phyloP scores from a whole-genome alignment of 768 basidiomycete genomes.

The Steccherinum ochraceum region DNA sequence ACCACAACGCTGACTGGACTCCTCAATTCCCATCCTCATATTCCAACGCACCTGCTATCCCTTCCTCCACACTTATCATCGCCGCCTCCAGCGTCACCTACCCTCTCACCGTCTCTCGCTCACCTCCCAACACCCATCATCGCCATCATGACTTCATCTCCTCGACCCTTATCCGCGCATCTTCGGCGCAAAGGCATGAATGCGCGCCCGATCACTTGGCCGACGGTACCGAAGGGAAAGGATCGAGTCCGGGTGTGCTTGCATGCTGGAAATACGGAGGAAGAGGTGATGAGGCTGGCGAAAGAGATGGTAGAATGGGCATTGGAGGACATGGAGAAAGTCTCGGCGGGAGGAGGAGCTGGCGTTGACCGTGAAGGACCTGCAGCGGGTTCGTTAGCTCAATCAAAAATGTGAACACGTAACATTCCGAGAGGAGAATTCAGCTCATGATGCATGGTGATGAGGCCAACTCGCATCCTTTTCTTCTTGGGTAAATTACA shows the following conservation, averaged over 20 bases:
- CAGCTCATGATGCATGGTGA: too few species aligned
- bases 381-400: too few species aligned
- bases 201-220: conserved; percentile 75
- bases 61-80: conserved; percentile 30
- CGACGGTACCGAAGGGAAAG: conserved; percentile 83
- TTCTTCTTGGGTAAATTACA: too few species aligned
- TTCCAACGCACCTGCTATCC: conserved; percentile 19
- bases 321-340: conserved; percentile 9
- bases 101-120: conserved; percentile 13
- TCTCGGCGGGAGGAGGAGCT: background rate
- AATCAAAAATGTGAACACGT: too few species aligned
- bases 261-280: conserved; percentile 65
- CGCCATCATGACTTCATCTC: conserved; percentile 72
- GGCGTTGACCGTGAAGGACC: too few species aligned
- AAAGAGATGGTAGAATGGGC: conserved; percentile 21
- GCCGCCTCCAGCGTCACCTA: conserved; percentile 10
- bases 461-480: too few species aligned
- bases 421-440: too few species aligned
- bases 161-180: conserved; percentile 69
- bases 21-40: conserved; percentile 18
- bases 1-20: conserved; percentile 23
- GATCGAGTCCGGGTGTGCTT: conserved; percentile 88
- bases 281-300: conserved; percentile 53
- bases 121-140: conserved; percentile 68
- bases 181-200: conserved; percentile 49